Conservation (phyloP, 2,329 filamentous ascomycete species). For the Phialophora tarda region DNA sequence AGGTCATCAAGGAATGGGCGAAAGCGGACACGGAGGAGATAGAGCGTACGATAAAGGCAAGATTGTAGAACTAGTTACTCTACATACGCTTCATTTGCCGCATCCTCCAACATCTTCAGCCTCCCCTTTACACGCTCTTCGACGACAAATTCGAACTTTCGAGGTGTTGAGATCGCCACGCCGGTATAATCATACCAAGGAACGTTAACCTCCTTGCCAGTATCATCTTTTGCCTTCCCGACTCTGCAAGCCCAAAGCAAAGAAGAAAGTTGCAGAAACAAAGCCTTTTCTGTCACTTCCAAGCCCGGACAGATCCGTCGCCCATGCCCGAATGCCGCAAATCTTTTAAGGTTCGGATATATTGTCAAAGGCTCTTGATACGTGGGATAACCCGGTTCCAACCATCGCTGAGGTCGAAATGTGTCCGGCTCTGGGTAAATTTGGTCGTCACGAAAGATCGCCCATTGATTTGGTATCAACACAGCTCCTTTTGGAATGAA, state of each 20-base stretch:
- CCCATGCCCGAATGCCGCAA: constrained; percentile 38
- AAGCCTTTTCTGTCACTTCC: constrained; percentile 40
- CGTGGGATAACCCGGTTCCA: constrained; percentile 37
- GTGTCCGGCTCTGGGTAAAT: constrained; percentile 39
- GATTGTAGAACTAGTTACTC: background rate
- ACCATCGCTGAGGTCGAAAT: constrained; percentile 39
- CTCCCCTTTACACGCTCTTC: constrained; percentile 20
- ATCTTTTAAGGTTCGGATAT: constrained; percentile 38
- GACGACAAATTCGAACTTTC: constrained; percentile 18
- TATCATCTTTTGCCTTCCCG: constrained; percentile 22
- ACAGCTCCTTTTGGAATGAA: constrained; percentile 52
- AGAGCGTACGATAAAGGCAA: background rate
- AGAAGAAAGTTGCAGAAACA: constrained; percentile 61
- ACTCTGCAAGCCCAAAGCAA: constrained; percentile 63
- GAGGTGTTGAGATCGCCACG: constrained; percentile 25
- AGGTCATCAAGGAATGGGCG: constrained; percentile 1
- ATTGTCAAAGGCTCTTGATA: constrained; percentile 38
- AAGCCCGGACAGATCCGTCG: constrained; percentile 39
- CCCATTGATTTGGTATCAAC: constrained; percentile 52
- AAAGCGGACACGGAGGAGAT: background rate
- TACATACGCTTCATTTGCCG: constrained; percentile 1
- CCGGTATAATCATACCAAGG: constrained; percentile 33
- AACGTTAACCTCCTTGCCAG: constrained; percentile 25
- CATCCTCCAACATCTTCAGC: constrained; percentile 26
- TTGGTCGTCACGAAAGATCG: constrained; percentile 37